Conservation (phyloP, 2,329 filamentous ascomycete genomes). For the Colletotrichum lini region DNA sequence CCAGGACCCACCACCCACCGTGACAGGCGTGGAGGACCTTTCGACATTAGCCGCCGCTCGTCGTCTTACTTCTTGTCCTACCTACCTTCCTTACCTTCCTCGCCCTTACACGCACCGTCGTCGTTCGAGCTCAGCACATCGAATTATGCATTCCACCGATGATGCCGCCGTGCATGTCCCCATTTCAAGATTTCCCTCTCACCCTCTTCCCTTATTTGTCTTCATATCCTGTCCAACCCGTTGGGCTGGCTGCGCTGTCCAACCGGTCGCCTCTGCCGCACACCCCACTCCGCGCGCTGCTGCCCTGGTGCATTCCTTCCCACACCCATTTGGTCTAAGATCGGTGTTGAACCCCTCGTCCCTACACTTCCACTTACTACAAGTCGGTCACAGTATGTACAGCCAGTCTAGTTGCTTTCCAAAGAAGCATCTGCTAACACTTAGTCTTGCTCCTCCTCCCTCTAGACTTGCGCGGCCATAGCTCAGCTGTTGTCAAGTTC, state of each 20-base stretch:
- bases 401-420: constrained; percentile 13
- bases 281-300: constrained; percentile 36
- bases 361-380: constrained; percentile 23
- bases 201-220: constrained; percentile 9
- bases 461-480: not conserved
- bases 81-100: not conserved
- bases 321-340: constrained; percentile 38
- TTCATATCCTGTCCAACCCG: constrained; percentile 19
- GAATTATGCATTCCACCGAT: constrained; percentile 35
- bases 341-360: constrained; percentile 11
- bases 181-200: constrained; percentile 27
- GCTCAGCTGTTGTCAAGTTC: not conserved
- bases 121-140: constrained; percentile 9
- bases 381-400: constrained; percentile 31
- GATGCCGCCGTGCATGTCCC: constrained; percentile 31
- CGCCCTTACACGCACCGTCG: constrained; percentile 19
- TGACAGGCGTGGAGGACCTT: constrained; percentile 26
- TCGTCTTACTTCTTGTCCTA: constrained; percentile 19
- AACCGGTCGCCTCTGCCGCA: constrained; percentile 27
- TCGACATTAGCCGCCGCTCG: constrained; percentile 35
- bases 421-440: constrained; percentile 27
- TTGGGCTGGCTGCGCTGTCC: constrained; percentile 13
- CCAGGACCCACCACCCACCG: constrained; percentile 36
- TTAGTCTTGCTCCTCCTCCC: constrained; percentile 26
- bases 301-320: constrained; percentile 32